Conservation (phyloP, 78 protist genomes). For the Corallochytrium limacisporum region DNA sequence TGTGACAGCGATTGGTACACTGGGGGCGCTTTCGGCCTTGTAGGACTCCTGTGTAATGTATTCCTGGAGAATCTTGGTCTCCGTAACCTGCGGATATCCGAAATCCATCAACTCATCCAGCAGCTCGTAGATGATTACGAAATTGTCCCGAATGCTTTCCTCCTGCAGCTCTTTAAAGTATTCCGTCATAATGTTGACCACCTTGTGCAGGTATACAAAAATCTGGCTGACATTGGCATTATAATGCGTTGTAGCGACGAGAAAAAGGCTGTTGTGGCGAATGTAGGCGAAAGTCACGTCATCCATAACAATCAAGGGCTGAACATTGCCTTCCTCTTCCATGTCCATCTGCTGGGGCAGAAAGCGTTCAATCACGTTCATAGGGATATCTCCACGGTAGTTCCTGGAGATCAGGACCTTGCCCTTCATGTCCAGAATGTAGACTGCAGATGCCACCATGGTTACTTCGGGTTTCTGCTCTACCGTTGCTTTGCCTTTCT, state of each 20-base stretch:
- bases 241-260: slow-evolving; percentile 75
- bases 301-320: slow-evolving; percentile 65
- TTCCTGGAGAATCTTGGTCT: slow-evolving; percentile 57
- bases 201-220: slow-evolving; percentile 68
- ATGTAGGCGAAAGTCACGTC: slow-evolving; percentile 70
- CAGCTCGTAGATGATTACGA: slow-evolving; percentile 92
- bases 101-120: slow-evolving; percentile 98
- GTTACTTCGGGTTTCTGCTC: too few relatives aligned
- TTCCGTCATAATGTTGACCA: slow-evolving; percentile 55
- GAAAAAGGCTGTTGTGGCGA: slow-evolving; percentile 9
- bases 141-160: slow-evolving; percentile 94
- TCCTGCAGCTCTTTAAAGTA: slow-evolving; percentile 83
- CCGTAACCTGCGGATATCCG: slow-evolving; percentile 83
- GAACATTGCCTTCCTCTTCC: slow-evolving; percentile 17
- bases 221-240: slow-evolving; percentile 76
- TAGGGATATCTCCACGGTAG: slow-evolving; percentile 72
- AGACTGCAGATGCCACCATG: slow-evolving; percentile 62
- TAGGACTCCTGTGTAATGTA: slow-evolving; percentile 85
- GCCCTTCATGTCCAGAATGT: slow-evolving; percentile 68
- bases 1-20: slow-evolving; percentile 49
- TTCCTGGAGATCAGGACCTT: slow-evolving; percentile 63
- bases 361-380: slow-evolving; percentile 19
- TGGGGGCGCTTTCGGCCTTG: slow-evolving; percentile 20
- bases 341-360: slow-evolving; percentile 6
- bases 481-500: too few relatives aligned